A percentile compares a stretch with the other conserved stretches of the same genome.
phyloP scores from a whole-genome alignment of 2,329 filamentous ascomycete genomes.

The Beauveria varroae region DNA sequence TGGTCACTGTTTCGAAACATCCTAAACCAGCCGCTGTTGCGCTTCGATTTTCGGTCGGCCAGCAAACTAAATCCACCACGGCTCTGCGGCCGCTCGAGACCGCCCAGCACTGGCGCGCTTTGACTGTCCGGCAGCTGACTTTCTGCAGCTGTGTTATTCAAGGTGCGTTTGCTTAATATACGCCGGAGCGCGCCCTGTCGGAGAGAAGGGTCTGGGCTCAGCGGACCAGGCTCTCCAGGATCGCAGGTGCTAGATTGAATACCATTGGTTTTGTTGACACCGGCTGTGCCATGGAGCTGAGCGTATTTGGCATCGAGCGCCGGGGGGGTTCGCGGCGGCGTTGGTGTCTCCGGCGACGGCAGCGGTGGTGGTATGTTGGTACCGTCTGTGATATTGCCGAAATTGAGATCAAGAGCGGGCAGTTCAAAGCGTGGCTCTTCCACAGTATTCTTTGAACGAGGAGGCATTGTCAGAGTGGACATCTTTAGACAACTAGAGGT shows the following conservation, averaged over 20 bases:
- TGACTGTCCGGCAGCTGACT: constrained; percentile 36
- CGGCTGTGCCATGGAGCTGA: constrained; percentile 2
- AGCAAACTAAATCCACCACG: constrained; percentile 40
- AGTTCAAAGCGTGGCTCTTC: constrained; percentile 42
- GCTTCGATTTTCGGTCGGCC: constrained; percentile 47
- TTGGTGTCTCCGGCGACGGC: constrained; percentile 45
- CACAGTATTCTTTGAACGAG: constrained; percentile 5
- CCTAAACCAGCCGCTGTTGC: constrained; percentile 53
- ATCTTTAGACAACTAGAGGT: background rate
- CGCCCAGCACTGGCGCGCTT: constrained; percentile 23
- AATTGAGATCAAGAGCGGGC: constrained; percentile 50
- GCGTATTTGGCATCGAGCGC: constrained; percentile 15
- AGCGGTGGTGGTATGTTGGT: constrained; percentile 53
- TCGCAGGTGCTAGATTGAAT: constrained; percentile 40
- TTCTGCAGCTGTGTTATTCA: constrained; percentile 47
- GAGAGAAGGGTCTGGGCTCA: constrained; percentile 44
- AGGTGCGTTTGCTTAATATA: constrained; percentile 47
- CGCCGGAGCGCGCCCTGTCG: constrained; percentile 50
- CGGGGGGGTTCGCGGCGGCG: constrained; percentile 32
- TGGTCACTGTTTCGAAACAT: constrained; percentile 37
- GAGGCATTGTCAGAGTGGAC: constrained; percentile 1
- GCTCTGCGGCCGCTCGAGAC: constrained; percentile 38
- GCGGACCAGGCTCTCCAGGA: constrained; percentile 41
- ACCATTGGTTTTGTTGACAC: constrained; percentile 30
- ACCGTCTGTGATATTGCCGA: constrained; percentile 51